Base-by-base conservation (phyloP, 2,329 filamentous ascomycete species). In the Canariomyces notabilis region DNA sequence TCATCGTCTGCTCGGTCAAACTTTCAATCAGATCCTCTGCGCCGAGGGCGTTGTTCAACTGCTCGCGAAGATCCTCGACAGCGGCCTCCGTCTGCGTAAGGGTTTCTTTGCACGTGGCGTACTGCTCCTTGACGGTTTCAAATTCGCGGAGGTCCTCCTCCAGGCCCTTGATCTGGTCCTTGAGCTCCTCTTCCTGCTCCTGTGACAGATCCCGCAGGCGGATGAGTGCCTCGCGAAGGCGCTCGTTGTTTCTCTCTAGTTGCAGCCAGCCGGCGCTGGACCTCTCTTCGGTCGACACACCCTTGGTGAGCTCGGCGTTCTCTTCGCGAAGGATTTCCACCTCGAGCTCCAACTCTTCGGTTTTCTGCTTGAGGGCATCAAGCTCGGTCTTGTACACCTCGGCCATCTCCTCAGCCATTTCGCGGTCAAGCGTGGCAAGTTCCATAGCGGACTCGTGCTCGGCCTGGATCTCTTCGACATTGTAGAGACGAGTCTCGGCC, bases 11-110 rank as follows among this genome's bases (percentile, higher is more conserved):
- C 52, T 93, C 87, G 0, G 87, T 89, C 32, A 98, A 76, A 53
- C 94, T 86, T 64, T 95, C 90, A 50, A 97, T 89, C 79, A 96
- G 91, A 56, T 94, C 87, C 63, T 97, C 93, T 11, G 89, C 87
- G 5, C 87, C 87, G 8, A 93, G 75, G 6, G 89, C 89, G 40
- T 86, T 87, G 58, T 98, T 90, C 2, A 98, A 78, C 65, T 96
- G 93, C 62, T 95, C 86, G 41, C 87, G 83, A 11, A 98, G 77
- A 58, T 97, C 88, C 54, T 93, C 85, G 34, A 93, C 82, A 31
- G 83, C 83, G 8, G 80, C 76, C 60, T 96, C 85, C 0, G 83
- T 79, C 43, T 85, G 78, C 4, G 79, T 67, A 9, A 96, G 69
- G 61, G 86, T 89, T 56, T 87, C 85, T 58, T 87, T 86, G 1